Percentiles rank a stretch among this genome's conserved stretches.
Conservation (phyloP, 345 rosid genomes). For the Cardamine chenopodiifolia region DNA sequence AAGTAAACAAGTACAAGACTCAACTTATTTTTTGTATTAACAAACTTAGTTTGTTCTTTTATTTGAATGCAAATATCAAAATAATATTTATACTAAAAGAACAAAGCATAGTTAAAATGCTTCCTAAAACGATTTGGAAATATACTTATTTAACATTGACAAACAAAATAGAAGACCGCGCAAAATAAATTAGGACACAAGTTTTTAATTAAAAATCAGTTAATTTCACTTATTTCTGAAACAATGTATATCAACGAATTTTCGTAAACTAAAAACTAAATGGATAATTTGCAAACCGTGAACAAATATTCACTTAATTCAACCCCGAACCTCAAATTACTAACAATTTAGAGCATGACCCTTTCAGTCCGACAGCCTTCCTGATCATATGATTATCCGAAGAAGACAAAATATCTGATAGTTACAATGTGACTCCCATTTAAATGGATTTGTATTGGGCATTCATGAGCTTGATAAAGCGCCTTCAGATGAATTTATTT, state of each 20-base stretch:
- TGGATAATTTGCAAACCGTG: not conserved
- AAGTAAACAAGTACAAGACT: not conserved
- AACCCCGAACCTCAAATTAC: not conserved
- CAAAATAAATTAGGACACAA: no score
- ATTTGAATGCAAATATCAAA: not conserved
- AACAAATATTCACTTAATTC: not conserved
- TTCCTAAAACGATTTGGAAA: not conserved
- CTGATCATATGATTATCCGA: not conserved
- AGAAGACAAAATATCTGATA: not conserved
- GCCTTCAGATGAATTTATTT: not conserved
- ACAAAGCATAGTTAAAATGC: not conserved
- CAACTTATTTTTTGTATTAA: no score
- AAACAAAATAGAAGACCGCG: not conserved
- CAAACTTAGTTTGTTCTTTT: no score
- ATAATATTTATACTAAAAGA: not conserved
- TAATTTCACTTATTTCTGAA: no score
- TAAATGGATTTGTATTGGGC: constrained; percentile 6
- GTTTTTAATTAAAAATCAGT: no score
- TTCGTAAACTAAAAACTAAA: no score
- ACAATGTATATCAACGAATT: not conserved
- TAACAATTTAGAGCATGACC: not conserved
- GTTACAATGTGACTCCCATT: not conserved
- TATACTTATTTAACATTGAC: not conserved
- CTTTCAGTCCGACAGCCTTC: not conserved
- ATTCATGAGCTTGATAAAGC: not conserved